Evolutionary conservation across 2,329 filamentous ascomycete species (phyloP).

Genomic region (Helotiales sp.): DNA sequence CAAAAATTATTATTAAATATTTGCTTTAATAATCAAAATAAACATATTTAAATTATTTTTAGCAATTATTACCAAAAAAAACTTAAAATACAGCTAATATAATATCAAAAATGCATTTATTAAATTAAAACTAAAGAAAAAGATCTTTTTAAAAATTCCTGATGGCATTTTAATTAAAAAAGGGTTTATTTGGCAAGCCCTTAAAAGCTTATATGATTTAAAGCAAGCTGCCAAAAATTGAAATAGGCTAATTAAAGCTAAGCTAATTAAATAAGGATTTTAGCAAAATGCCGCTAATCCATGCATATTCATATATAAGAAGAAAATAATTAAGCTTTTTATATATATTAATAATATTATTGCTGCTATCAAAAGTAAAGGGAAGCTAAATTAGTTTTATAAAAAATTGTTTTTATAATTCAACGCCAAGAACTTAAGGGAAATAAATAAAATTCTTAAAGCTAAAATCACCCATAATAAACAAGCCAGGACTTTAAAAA

Average conservation of each 20-base stretch:
- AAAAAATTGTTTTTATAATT: no score
- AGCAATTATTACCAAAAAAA: not conserved
- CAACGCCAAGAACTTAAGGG: no score
- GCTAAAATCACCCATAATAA: no score
- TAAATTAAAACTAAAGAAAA: not conserved
- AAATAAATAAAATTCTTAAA: no score
- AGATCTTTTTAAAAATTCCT: not conserved
- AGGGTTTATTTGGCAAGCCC: not conserved
- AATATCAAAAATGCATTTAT: constrained; percentile 13
- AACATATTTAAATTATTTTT: not conserved
- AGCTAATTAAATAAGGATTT: no score
- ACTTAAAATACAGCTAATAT: constrained; percentile 4
- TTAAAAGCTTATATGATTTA: constrained; percentile 1
- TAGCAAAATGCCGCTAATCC: no score
- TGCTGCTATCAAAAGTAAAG: no score
- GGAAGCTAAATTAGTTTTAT: no score
- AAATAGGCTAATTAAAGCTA: constrained; percentile 4
- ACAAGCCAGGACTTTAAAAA: no score
- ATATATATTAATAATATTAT: no score
- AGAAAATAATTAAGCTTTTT: no score
- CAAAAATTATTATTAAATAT: constrained; percentile 1
- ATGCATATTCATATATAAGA: no score
- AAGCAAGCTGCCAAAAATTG: constrained; percentile 3
- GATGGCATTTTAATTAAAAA: not conserved
- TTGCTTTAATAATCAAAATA: constrained; percentile 1